These are phyloP conservation scores for Talaromyces funiculosus DNA, from an alignment of 2,329 filamentous ascomycete genomes.

Conservation along the genomic window DNA sequence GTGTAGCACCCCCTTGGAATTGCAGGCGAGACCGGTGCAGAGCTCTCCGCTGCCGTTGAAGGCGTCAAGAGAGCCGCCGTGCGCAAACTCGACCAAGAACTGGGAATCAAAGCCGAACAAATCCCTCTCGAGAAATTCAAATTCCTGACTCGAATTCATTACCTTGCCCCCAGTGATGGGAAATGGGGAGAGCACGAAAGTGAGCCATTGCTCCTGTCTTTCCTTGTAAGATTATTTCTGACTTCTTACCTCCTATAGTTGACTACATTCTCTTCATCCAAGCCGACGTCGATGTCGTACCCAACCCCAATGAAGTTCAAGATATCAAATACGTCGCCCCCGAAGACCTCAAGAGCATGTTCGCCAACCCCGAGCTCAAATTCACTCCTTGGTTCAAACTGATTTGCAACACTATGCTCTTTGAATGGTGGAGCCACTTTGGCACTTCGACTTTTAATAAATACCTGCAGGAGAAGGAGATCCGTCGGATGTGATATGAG, in stretches of 20 bases:
- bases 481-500: conserved; percentile 72
- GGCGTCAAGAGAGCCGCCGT: conserved; percentile 90
- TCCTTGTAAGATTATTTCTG: neutral
- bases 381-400: conserved; percentile 99
- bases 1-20: conserved; percentile 73
- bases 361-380: conserved; percentile 69
- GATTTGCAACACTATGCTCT: conserved; percentile 95
- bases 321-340: conserved; percentile 78
- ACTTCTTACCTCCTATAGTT: conserved; percentile 50
- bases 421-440: conserved; percentile 92
- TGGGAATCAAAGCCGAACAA: conserved; percentile 83
- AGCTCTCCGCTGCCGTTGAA: conserved; percentile 69
- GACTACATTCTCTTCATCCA: conserved; percentile 99
- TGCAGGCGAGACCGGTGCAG: conserved; percentile 81
- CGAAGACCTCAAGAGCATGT: conserved; percentile 77
- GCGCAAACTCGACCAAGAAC: conserved; percentile 88
- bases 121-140: conserved; percentile 87
- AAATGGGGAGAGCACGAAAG: conserved; percentile 99
- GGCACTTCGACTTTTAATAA: conserved; percentile 69
- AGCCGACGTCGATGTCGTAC: conserved; percentile 75
- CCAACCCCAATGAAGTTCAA: conserved; percentile 83
- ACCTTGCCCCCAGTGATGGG: conserved; percentile 92
- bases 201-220: conserved; percentile 44
- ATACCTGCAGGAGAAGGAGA: conserved; percentile 78
- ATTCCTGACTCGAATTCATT: conserved; percentile 95